A percentile compares a stretch with the other conserved stretches of the same genome.
Evolutionary conservation across 768 basidiomycete genomes (phyloP).

Genomic region (Agaricus blazei): DNA sequence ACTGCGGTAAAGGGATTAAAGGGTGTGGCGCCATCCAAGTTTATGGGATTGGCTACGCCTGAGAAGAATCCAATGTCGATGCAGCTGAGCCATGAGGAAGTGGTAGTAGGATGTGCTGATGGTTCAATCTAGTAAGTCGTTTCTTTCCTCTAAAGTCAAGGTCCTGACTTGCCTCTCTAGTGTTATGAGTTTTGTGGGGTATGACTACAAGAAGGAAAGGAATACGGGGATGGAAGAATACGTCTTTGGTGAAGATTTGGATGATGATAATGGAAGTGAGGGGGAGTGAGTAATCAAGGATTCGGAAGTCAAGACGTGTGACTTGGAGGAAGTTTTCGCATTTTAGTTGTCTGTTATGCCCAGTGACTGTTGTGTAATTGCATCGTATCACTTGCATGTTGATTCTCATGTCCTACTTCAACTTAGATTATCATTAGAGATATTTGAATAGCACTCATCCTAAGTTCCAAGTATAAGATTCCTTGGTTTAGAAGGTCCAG

Average conservation of each 20-base stretch:
- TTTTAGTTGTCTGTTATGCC: too few species aligned
- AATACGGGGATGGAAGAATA: slow-evolving; percentile 8
- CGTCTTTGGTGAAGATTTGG: background rate
- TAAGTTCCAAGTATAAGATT: too few species aligned
- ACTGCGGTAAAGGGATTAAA: slow-evolving; percentile 51
- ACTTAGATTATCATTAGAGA: too few species aligned
- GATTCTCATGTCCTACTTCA: too few species aligned
- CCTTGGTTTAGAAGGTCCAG: too few species aligned
- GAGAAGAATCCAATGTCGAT: slow-evolving; percentile 96
- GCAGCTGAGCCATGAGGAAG: slow-evolving; percentile 87
- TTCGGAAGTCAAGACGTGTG: too few species aligned
- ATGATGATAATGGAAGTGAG: slow-evolving; percentile 4
- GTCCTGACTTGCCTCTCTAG: slow-evolving; percentile 10
- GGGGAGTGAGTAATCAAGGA: background rate
- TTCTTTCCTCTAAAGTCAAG: background rate
- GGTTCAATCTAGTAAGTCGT: slow-evolving; percentile 84
- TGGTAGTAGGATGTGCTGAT: slow-evolving; percentile 88
- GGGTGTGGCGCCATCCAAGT: slow-evolving; percentile 62
- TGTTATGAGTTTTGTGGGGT: slow-evolving; percentile 33
- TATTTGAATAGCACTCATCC: too few species aligned
- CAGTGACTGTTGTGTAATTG: too few species aligned
- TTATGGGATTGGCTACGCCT: slow-evolving; percentile 74
- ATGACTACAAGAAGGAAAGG: slow-evolving; percentile 24
- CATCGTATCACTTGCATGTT: too few species aligned
- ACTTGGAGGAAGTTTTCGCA: too few species aligned